phyloP scores from a whole-genome alignment of 306 rosid species.

The Sicyos baderoa region DNA sequence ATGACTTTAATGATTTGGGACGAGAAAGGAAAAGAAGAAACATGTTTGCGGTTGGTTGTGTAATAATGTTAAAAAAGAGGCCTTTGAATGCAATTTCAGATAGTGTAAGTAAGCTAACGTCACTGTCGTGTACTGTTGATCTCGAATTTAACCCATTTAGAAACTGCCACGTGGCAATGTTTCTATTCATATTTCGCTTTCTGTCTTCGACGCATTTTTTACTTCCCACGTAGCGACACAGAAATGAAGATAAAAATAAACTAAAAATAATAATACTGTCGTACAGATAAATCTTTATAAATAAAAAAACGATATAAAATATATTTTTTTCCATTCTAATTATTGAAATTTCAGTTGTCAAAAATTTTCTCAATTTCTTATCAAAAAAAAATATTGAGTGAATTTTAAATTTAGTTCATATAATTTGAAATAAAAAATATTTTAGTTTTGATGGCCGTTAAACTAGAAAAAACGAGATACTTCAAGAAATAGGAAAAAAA shows the following conservation, averaged over 20 bases:
- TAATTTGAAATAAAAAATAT: not conserved
- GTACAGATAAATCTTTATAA: not conserved
- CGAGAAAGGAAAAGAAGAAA: too few species aligned
- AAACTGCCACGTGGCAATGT: too few species aligned
- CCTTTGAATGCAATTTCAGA: too few species aligned
- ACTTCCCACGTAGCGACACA: not conserved
- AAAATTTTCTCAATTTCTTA: not conserved
- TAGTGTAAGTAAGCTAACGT: too few species aligned
- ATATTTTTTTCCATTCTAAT: not conserved
- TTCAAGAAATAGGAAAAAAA: too few species aligned
- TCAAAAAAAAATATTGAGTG: not conserved
- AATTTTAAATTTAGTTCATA: not conserved
- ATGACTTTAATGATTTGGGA: too few species aligned
- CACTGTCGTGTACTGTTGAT: too few species aligned
- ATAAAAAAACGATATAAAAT: not conserved
- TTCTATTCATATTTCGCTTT: not conserved
- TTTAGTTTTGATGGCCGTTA: not conserved
- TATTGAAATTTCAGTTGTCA: not conserved
- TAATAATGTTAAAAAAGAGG: too few species aligned
- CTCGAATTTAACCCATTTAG: too few species aligned
- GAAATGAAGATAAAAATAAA: not conserved
- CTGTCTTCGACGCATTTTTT: not conserved
- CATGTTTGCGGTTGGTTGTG: too few species aligned
- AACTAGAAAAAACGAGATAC: not conserved
- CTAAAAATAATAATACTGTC: too few species aligned